These are phyloP conservation scores for Termitomyces sp. DNA, from an alignment of 768 basidiomycete species.

Conservation along the genomic window DNA sequence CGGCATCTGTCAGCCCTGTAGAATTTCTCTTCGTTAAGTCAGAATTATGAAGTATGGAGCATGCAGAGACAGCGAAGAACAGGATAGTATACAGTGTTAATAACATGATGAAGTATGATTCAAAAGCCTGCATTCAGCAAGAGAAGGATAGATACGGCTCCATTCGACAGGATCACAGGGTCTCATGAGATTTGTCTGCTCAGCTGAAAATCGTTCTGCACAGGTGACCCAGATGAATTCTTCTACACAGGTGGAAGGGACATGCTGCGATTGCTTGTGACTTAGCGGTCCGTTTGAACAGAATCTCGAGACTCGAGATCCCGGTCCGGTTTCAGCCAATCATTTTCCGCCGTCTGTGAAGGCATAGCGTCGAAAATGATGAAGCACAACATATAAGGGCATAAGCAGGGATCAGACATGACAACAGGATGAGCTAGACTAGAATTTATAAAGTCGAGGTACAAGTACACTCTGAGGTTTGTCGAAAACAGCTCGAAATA, in stretches of 20 bases:
- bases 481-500: neutral
- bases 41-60: slow-evolving; percentile 1
- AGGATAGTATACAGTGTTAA: slow-evolving; percentile 8
- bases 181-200: neutral
- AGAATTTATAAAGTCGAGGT: neutral
- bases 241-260: neutral
- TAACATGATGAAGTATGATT: slow-evolving; percentile 6
- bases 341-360: neutral
- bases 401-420: neutral
- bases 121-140: too few relatives aligned
- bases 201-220: neutral
- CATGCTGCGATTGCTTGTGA: neutral
- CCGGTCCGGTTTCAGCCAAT: neutral
- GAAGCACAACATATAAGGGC: neutral
- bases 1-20: slow-evolving; percentile 41
- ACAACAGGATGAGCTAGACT: neutral
- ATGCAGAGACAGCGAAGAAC: slow-evolving; percentile 8
- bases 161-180: neutral
- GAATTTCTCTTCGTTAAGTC: slow-evolving; percentile 23
- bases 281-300: neutral
- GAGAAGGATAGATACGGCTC: neutral
- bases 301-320: neutral
- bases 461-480: neutral
- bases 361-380: neutral
- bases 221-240: slow-evolving; percentile 5